A percentile compares a stretch with the other conserved stretches of the same genome.
Evolutionary conservation across 257 asterid species (phyloP).

Genomic region (Solanum chiquidenum): DNA sequence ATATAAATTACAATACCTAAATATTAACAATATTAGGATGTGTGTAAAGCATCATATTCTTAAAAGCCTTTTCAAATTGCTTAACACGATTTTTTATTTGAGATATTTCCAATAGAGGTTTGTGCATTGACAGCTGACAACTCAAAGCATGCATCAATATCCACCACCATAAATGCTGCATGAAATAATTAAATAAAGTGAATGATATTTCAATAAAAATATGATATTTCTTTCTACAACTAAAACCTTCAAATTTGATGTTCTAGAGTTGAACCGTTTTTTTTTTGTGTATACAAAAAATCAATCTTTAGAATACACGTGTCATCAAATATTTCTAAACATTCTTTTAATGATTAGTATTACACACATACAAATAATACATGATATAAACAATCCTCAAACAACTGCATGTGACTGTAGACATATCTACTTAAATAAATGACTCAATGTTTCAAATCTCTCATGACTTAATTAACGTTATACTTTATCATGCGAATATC

Average conservation of each 20-base stretch:
- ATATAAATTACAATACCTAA: no score
- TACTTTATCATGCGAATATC: not conserved
- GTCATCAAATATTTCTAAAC: no score
- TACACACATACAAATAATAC: no score
- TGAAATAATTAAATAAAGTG: not conserved
- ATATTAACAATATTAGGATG: not conserved
- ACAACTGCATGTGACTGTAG: no score
- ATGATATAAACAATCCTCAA: no score
- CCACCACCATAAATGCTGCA: conserved; percentile 88
- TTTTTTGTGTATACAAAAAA: not conserved
- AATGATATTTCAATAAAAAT: not conserved
- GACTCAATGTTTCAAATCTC: not conserved
- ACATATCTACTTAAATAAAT: no score
- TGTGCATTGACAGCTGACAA: conserved; percentile 88
- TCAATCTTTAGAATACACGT: not conserved
- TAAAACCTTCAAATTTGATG: no score
- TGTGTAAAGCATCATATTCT: conserved; percentile 1
- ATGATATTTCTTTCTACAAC: no score
- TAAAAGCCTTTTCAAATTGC: conserved; percentile 80
- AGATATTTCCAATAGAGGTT: conserved; percentile 68
- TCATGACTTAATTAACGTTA: not conserved
- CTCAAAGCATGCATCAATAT: conserved; percentile 75
- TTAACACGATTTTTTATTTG: conserved; percentile 69
- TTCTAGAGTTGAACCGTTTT: not conserved
- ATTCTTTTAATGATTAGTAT: no score